Evolutionary conservation across 495 filamentous ascomycete genomes (phyloP), one percentile per base, ranked within the genome.

Genomic region (Alectoria sarmentosa): DNA sequence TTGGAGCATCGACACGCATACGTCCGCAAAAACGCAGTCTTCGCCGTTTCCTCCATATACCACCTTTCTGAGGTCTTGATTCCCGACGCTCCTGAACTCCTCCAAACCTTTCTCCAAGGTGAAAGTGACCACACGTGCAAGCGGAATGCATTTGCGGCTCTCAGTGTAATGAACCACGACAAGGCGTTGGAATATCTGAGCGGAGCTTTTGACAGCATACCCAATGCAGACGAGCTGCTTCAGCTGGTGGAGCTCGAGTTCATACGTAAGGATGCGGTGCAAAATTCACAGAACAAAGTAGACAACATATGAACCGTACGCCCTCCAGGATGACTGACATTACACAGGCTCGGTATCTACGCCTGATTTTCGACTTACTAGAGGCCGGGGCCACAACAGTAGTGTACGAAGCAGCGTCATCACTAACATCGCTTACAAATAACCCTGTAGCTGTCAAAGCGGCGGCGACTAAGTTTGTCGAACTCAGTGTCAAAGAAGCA

Each of bases 391-490:
- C 93, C 32, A 91, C 90, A 46, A 99, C 95, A 19, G 95, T 99
- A 23, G 90, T 97, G 37, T 99, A 99, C 71, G 95, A 98, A 77
- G 93, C 95, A 41, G 95, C 95, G n/a, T 96, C 92, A 14, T 95
- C 91, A n/a, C 79, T 98, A 62, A 98, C 93, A 26, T 85, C 92
- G 10, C 83, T 99, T 28, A 97, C 95, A 21, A 95, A 84, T 75
- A 99, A 98, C 76, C 93, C 95, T 13, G 94, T 98, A 46, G 95
- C 93, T 46, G 93, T 99, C 55, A 99, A 98, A 75, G 95, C 95
- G 48, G 93, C 95, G 21, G 95, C 95, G 6, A 82, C 83, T 58
- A 99, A 99, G 73, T 93, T 98, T 74, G 96, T 96, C 63, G 95
- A 99, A 73, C 85, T 99, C 2, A 89, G 88, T 67, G 97, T 98